A percentile compares a stretch with the other conserved stretches of the same genome.
phyloP scores from a whole-genome alignment of 495 filamentous ascomycete genomes.

The Hypoxylon cercidicola region DNA sequence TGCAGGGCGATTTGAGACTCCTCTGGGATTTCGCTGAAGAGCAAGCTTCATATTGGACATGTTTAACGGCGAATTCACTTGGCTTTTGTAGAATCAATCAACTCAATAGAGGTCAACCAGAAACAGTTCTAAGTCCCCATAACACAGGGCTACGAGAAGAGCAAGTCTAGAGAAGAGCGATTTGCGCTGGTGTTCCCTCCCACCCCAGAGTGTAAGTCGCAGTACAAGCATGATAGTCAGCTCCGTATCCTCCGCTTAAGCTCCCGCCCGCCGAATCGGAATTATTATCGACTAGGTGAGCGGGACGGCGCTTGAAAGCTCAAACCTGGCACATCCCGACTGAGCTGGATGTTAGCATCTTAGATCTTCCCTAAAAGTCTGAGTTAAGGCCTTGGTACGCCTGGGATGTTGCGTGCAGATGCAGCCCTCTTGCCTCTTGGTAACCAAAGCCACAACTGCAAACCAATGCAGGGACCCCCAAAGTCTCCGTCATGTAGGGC shows the following conservation, averaged over 20 bases:
- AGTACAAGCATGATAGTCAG: slow-evolving; percentile 27
- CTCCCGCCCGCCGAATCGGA: slow-evolving; percentile 45
- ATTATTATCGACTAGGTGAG: slow-evolving; percentile 40
- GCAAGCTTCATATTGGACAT: slow-evolving; percentile 36
- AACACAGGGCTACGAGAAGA: slow-evolving; percentile 18
- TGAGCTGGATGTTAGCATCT: slow-evolving; percentile 45
- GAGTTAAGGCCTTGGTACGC: slow-evolving; percentile 29
- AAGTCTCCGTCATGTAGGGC: slow-evolving; percentile 33
- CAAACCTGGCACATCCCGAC: slow-evolving; percentile 48
- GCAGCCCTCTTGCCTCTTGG: slow-evolving; percentile 20
- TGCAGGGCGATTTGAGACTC: slow-evolving; percentile 39
- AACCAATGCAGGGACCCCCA: slow-evolving; percentile 38
- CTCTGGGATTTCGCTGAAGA: slow-evolving; percentile 34
- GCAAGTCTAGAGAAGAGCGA: slow-evolving; percentile 14
- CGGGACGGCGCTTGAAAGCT: slow-evolving; percentile 43
- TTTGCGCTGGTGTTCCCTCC: slow-evolving; percentile 33
- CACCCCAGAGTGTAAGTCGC: slow-evolving; percentile 24
- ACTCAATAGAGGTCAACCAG: slow-evolving; percentile 22
- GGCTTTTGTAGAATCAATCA: slow-evolving; percentile 44
- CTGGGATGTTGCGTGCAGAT: slow-evolving; percentile 39
- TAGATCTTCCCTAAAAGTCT: slow-evolving; percentile 35
- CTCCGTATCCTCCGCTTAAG: slow-evolving; percentile 26
- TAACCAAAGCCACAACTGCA: slow-evolving; percentile 41
- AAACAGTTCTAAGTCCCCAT: slow-evolving; percentile 26
- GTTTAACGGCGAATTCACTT: slow-evolving; percentile 35